Evolutionary conservation across 2,329 filamentous ascomycete species (phyloP), one percentile per base, ranked within the genome.

Genomic region (Phoma sp.): DNA sequence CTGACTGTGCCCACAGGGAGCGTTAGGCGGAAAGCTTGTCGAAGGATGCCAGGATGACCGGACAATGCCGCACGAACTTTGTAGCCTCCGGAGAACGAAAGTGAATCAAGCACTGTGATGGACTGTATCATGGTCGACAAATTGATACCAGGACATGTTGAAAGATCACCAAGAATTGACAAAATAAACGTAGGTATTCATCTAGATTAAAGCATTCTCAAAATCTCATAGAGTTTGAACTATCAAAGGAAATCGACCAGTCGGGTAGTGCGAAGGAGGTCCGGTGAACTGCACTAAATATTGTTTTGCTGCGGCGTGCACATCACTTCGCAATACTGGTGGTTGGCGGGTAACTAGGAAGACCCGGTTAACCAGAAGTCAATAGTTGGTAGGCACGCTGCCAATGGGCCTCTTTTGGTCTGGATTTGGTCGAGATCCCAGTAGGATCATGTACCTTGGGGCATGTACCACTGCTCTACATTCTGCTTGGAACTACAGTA

Each of bases 251-350:
- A 20, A 4, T 17, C 7, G 21, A 25, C 45, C 33, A 48, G 26
- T 45, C 45, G 33, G 32, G 33, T 28, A 5, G 6, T 11, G 28
- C 18, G 39, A 32, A 17, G 43, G 33, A 43, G 17, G 33, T 54
- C 51, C 51, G 38, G 33, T 48, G 33, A 23, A 26, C 26, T 54
- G 45, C 45, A 39, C 14, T 18, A 26, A 28, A 43, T 48, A 38
- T 23, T 45, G 39, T 18, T 34, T 18, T 47, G 43, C 30, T 12
- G 25, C 28, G 12, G 12, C 18, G 14, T 28, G 38, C 21, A 37
- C 30, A 37, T 43, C 43, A 48, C 17, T 20, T 43, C 26, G 17
- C 18, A 36, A 14, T 3, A 47, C 21, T 25, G 9, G 26, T n/a
- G 12, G 20, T 25, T 18, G 18, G 20, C 14, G 23, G 23, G 3